These are phyloP conservation scores for Chrysoporthe austroafricana DNA, from an alignment of 2,329 filamentous ascomycete species.

Conservation along the genomic window DNA sequence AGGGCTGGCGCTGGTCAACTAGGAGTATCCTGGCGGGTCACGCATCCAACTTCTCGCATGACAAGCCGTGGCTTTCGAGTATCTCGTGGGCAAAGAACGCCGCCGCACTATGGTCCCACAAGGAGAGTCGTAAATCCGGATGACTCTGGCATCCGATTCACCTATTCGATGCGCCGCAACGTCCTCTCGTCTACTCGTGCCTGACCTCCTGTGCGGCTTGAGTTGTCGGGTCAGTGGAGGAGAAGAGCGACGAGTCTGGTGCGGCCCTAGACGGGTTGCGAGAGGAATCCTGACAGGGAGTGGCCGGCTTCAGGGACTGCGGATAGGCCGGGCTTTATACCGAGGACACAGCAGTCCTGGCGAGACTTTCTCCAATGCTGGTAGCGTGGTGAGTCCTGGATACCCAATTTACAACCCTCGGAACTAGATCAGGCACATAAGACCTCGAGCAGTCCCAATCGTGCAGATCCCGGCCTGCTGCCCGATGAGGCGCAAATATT, in stretches of 20 bases:
- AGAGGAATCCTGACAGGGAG: conserved; percentile 29
- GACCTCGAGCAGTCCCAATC: conserved; percentile 21
- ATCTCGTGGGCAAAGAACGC: conserved; percentile 41
- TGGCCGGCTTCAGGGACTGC: conserved; percentile 29
- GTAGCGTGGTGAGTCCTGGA: conserved; percentile 24
- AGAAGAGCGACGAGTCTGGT: conserved; percentile 22
- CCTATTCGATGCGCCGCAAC: conserved; percentile 27
- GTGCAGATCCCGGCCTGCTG: conserved; percentile 24
- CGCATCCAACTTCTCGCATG: conserved; percentile 30
- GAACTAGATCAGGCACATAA: conserved; percentile 27
- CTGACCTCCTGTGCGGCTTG: conserved; percentile 26
- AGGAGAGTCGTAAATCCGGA: conserved; percentile 31
- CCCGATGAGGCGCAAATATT: conserved; percentile 22
- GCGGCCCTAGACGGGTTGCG: conserved; percentile 25
- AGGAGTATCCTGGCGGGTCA: conserved; percentile 35
- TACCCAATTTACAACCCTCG: conserved; percentile 26
- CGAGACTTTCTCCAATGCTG: conserved; percentile 23
- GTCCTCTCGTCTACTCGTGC: conserved; percentile 26
- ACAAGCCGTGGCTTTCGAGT: conserved; percentile 29
- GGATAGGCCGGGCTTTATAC: conserved; percentile 27
- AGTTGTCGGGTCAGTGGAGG: conserved; percentile 26
- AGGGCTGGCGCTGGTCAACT: conserved; percentile 31
- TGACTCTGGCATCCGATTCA: conserved; percentile 23
- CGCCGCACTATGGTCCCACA: conserved; percentile 47
- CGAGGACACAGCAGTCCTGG: conserved; percentile 22